Evolutionary conservation across 1,284 basidiomycete species (phyloP), one percentile per base, ranked within the genome.

Genomic region (Ceratobasidium sp.): DNA sequence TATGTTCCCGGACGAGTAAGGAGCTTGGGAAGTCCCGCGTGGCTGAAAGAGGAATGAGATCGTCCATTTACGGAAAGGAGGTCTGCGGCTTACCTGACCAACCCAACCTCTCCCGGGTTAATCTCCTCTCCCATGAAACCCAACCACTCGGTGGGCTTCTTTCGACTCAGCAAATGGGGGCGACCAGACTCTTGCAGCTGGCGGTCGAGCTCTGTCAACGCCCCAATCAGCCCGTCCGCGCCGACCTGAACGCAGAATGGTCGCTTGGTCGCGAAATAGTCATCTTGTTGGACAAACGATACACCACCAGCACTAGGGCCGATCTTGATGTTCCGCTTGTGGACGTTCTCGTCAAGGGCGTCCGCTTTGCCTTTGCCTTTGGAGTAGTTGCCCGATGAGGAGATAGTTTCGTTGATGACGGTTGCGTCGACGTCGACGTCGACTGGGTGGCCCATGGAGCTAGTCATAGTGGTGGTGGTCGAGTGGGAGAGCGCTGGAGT

Each of bases 1-100:
- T 93, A 93, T 16, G 90, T 88, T 39, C 92, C 92, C 1, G 92
- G 88, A 68, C 84, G 85, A 2, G 86, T 89, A 56, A 93, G 80
- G 51, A 93, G 79, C 81, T 92, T 92, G 16, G 92, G 92, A 54
- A 88, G 84, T 65, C 91, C 92, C 83, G 92, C 92, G 79, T 93
- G 91, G 79, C 89, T 92, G 76, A 92, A 88, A 24, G 92, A 81
- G 27, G 58, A 49, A 29, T 37, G 7, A 31, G 27, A 19, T 6
- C 16, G 16, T 34, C n/a, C 7, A 91, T 46, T 92, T 79, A 76
- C 82, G 83, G 48, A 91, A 91, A 1, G 39, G 9, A 22, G 19
- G 37, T 90, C 90, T 37, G 84, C 83, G 53, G 93, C 86, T 80
- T 92, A 90, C 73, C 82, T 84, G 16, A 77, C 49, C 22, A 58